phyloP scores from a whole-genome alignment of 2,329 filamentous ascomycete species.

The Talaromyces sp. region DNA sequence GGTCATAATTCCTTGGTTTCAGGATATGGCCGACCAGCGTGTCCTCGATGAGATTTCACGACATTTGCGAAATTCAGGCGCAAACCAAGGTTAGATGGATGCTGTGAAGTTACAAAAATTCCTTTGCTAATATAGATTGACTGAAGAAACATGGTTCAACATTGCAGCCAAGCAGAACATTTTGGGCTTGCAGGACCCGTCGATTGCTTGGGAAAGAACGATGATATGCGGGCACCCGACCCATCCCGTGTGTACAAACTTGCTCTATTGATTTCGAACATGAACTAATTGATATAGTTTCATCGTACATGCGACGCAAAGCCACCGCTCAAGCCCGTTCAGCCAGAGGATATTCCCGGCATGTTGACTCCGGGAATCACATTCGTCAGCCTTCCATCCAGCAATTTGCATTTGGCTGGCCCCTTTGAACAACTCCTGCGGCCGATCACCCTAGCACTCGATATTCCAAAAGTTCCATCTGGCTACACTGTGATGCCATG shows the following conservation, averaged over 20 bases:
- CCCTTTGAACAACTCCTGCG: conserved; percentile 20
- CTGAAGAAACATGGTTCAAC: conserved; percentile 9
- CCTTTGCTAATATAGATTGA: too few relatives aligned
- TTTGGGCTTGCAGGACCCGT: not conserved
- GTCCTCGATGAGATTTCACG: conserved; percentile 1
- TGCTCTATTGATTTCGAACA: not conserved
- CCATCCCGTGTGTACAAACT: conserved; percentile 1
- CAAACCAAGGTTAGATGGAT: conserved; percentile 4
- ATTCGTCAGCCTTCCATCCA: conserved; percentile 21
- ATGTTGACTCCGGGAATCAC: conserved; percentile 21
- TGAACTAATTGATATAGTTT: not conserved
- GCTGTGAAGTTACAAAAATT: too few relatives aligned
- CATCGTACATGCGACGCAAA: conserved; percentile 8
- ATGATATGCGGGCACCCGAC: conserved; percentile 8
- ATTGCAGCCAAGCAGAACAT: conserved; percentile 2
- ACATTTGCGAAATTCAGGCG: not conserved
- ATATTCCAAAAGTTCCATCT: conserved; percentile 6
- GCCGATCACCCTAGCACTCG: conserved; percentile 20
- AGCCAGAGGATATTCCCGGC: conserved; percentile 4
- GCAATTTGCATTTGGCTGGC: conserved; percentile 17
- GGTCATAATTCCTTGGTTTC: not conserved
- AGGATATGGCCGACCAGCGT: not conserved
- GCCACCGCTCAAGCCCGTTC: not conserved
- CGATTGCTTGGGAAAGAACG: conserved; percentile 5
- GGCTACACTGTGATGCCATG: conserved; percentile 16